Conservation (phyloP, 768 basidiomycete genomes). For the Lentinula lateritia region DNA sequence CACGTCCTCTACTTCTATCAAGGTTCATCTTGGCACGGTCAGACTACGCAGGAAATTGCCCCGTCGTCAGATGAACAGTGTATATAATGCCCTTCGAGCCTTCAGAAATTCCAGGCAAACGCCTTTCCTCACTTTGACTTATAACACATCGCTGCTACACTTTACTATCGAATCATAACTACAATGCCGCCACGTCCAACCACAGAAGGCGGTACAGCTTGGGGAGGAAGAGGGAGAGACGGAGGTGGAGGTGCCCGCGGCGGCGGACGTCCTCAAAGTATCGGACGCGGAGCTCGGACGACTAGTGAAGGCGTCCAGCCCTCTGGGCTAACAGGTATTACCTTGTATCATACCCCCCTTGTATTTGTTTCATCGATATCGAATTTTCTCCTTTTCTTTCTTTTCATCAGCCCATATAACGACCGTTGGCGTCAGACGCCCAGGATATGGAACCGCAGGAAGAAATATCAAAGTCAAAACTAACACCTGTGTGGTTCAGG, state of each 20-base stretch:
- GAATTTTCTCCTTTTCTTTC: background rate
- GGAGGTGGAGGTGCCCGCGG: background rate
- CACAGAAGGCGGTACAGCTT: background rate
- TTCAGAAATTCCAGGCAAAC: background rate
- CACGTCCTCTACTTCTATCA: too few relatives aligned
- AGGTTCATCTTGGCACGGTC: too few relatives aligned
- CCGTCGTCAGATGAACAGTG: background rate
- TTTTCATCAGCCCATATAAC: slow-evolving; percentile 21
- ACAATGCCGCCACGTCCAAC: slow-evolving; percentile 1
- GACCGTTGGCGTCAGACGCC: slow-evolving; percentile 58
- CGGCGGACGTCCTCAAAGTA: background rate
- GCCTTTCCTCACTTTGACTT: background rate
- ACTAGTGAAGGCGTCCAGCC: slow-evolving; percentile 3
- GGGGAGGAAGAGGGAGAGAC: background rate
- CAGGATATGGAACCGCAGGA: slow-evolving; percentile 50
- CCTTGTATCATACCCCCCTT: background rate
- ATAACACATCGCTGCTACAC: background rate
- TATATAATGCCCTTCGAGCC: background rate
- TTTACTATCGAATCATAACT: background rate
- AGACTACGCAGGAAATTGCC: too few relatives aligned
- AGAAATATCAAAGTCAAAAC: slow-evolving; percentile 25
- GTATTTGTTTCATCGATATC: background rate
- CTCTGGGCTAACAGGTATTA: slow-evolving; percentile 4
- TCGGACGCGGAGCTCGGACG: background rate
- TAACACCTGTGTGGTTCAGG: slow-evolving; percentile 49